Evolutionary conservation across 352 stramenopile species (phyloP), one percentile per base, ranked within the genome.

Genomic region (Pythium vanterpoolii): DNA sequence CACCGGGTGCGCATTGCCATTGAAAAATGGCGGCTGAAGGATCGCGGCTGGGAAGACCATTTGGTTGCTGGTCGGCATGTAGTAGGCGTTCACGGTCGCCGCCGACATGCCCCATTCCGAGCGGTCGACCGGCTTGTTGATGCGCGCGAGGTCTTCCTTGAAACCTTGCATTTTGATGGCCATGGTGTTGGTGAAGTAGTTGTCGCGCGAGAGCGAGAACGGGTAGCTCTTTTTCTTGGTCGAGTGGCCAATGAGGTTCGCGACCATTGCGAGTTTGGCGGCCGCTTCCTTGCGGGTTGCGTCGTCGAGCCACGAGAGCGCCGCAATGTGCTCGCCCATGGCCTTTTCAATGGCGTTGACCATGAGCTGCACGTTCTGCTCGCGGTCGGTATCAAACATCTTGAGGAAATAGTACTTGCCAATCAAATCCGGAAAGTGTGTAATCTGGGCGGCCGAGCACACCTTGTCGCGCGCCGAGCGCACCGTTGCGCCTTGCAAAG

Each of bases 1-100:
- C 11, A 89, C 87, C 47, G 87, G 74, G 60, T 95, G 76, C 18
- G 67, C 76, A 28, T 74, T 74, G 46, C 69, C 74, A 38, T 95
- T 78, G 67, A 96, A 98, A 57, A 98, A 97, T 9, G 93, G 93
- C 39, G 75, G 71, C 70, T 98, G 93, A 14, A 98, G 73, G 50
- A 98, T 97, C 6, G 87, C 93, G 9, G 91, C 92, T 5, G 95
- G 93, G 69, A 98, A 98, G 4, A 98, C 89, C 64, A 98, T 97
- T 60, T 98, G 89, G 64, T 93, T 92, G 36, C 72, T 64, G 27
- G 70, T 71, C 5, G 73, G 70, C 31, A 66, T 71, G 70, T 93
- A 89, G 62, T 87, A 93, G 8, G 89, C 92, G 72, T 98, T 98
- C 2, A 96, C 86, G 4, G 79, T 90, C 30, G 96, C 87, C 16